These are phyloP conservation scores for Haplosporangium sp. DNA, from an alignment of 371 early-diverging fungal genomes.

Conservation along the genomic window DNA sequence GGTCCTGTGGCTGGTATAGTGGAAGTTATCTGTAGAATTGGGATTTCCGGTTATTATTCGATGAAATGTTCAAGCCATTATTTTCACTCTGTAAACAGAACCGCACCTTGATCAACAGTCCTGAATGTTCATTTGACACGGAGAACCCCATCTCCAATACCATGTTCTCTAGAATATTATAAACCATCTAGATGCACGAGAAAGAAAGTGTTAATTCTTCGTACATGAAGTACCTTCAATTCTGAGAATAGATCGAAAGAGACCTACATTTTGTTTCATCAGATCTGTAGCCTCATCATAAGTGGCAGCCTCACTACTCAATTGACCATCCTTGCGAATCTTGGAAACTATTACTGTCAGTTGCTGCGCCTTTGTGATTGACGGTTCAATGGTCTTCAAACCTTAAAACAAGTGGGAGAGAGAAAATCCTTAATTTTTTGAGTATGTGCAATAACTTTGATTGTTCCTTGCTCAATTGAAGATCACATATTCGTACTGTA, in stretches of 20 bases:
- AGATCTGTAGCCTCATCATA: constrained; percentile 39
- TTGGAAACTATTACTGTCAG: constrained; percentile 20
- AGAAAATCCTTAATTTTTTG: neutral
- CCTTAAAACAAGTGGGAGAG: neutral
- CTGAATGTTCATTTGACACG: constrained; percentile 16
- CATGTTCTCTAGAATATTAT: constrained; percentile 24
- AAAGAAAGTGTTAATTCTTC: too few relatives aligned
- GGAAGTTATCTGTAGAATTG: constrained; percentile 43
- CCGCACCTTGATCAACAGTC: constrained; percentile 34
- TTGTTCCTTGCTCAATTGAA: neutral
- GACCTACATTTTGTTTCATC: constrained; percentile 37
- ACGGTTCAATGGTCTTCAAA: constrained; percentile 11
- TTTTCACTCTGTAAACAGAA: neutral
- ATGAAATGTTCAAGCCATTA: neutral
- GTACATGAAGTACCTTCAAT: too few relatives aligned
- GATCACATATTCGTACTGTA: constrained; percentile 14
- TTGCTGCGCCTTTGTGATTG: constrained; percentile 22
- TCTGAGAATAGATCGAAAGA: too few relatives aligned
- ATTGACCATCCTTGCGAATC: constrained; percentile 1
- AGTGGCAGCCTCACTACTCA: constrained; percentile 10
- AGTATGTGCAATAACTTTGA: neutral
- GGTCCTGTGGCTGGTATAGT: constrained; percentile 52
- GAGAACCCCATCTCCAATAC: constrained; percentile 27
- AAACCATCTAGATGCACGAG: constrained; percentile 24
- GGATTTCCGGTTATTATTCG: neutral